Evolutionary conservation across 1,284 basidiomycete species (phyloP).

Genomic region (Rhodotorula mucilaginosa): DNA sequence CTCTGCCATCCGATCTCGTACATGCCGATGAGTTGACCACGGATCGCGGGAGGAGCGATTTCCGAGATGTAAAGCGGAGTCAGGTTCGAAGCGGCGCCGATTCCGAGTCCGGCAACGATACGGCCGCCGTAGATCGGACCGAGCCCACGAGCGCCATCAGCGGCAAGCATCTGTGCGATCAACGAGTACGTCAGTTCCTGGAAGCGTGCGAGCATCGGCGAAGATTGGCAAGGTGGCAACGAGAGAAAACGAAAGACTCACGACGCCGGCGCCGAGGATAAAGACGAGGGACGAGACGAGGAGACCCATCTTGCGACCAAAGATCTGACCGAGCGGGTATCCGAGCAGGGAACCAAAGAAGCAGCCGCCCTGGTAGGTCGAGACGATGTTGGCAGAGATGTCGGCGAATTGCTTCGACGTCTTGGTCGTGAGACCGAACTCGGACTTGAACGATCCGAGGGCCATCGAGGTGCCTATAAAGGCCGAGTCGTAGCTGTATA

Average conservation of each 20-base stretch:
- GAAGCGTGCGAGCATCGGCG: too few relatives aligned
- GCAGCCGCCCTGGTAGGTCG: constrained; percentile 26
- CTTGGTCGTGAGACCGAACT: constrained; percentile 36
- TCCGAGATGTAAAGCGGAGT: constrained; percentile 48
- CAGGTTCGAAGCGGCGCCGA: constrained; percentile 44
- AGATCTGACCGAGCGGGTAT: constrained; percentile 20
- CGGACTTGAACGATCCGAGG: constrained; percentile 43
- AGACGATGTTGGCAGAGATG: constrained; percentile 34
- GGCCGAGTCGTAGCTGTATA: constrained; percentile 38
- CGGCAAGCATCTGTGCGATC: constrained; percentile 23
- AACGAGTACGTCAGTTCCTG: too few relatives aligned
- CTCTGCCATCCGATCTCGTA: constrained; percentile 48
- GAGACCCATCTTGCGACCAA: constrained; percentile 41
- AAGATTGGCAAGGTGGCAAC: too few relatives aligned
- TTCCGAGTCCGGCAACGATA: constrained; percentile 43
- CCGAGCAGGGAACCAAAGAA: constrained; percentile 30
- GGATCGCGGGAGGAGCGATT: constrained; percentile 43
- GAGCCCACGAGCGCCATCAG: constrained; percentile 9
- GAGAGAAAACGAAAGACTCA: not conserved
- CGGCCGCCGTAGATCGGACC: constrained; percentile 45
- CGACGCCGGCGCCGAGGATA: constrained; percentile 44
- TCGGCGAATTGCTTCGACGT: constrained; percentile 13
- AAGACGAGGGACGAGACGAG: constrained; percentile 43
- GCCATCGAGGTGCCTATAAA: constrained; percentile 46
- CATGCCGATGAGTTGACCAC: constrained; percentile 46